Evolutionary conservation across 768 basidiomycete species (phyloP), one percentile per base, ranked within the genome.

Genomic region (Leucocoprinus sp.): DNA sequence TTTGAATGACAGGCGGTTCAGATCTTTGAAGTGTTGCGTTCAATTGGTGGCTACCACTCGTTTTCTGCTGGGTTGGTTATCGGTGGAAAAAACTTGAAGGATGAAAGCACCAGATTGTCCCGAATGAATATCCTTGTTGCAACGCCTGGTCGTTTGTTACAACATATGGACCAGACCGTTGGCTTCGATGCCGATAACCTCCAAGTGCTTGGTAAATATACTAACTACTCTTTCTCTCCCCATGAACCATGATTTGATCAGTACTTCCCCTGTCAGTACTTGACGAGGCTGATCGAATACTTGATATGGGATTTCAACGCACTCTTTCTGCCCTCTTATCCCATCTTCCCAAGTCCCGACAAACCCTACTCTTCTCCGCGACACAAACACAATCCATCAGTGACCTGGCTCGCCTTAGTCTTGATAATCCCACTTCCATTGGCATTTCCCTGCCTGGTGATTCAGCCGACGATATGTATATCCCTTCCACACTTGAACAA

Each of bases 81-180:
- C 34, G 95, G 95, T 5, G 95, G 95, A 36, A 99, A 97, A 70
- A 91, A 82, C 55, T 61, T 97, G 39, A 93, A 92, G 59, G 93
- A 95, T 50, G 95, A 99, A 61, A 71, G 79, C 28, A 93, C 93
- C 17, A 74, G 95, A 5, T 63, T 99, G 34, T 74, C 83, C 8
- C 75, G 89, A 33, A 98, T 98, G 93, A 99, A 99, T 56, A 96
- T 99, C 48, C 76, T 99, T n/a, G 89, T 99, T 12, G 95, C 95
- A 2, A 98, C 95, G 3, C 95, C 95, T 4, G 95, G 95, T 19
- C 76, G 95, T 36, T 69, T 99, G 34, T 68, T 99, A 36, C 96
- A 99, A 56, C 96, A 99, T 61, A 87, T 99, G 84, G 96, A 98
- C 60, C 93, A 97, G 63, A 98, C 96, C 2, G 76, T 93, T 43